Evolutionary conservation across 2,329 filamentous ascomycete genomes (phyloP), one percentile per base, ranked within the genome.

Genomic region (Calonectria multiphialidica): DNA sequence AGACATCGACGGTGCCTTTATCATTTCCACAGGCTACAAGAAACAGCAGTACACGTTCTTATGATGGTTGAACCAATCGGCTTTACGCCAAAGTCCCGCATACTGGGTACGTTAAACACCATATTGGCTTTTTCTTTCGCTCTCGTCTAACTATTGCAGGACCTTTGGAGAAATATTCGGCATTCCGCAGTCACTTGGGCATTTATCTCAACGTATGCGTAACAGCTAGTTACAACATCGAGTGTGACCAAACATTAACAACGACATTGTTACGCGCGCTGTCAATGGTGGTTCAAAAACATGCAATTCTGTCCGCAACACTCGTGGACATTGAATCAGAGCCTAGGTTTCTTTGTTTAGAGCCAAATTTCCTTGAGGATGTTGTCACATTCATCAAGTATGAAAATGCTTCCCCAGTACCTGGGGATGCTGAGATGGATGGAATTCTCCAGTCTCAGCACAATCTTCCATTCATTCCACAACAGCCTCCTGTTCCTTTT

Each of bases 181-280:
- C 40, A 2, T 57, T 28, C n/a, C 64, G 64, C 3, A 66, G 49
- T 8, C 35, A 57, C 3, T 12, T 57, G 10, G 64, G 64, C 10
- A 67, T 59, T 21, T 67, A 59, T 35, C 42, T 59, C 7, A 67
- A 59, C 18, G 65, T 67, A 6, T 67, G 65, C 16, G 50, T 67
- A 4, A 59, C 65, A n/a, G 53, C 65, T 10, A 67, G 50, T 40
- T 59, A 59, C 37, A 10, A 8, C 28, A 59, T 67, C 9, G 21
- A 18, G 5, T 37, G 28, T 4, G 42, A 49, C 15, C 28, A 67
- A 21, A 4, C 42, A 12, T 21, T 67, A 8, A 28, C 16, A 15
- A 30, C n/a, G 4, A 10, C 3, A 5, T 2, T 67, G 7, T 40
- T 61, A 2, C 21, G 28, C 7, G 50, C 50, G 1, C 9, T 67